These are phyloP conservation scores for Cercospora sp. DNA, from an alignment of 2,329 filamentous ascomycete species.

Conservation along the genomic window DNA sequence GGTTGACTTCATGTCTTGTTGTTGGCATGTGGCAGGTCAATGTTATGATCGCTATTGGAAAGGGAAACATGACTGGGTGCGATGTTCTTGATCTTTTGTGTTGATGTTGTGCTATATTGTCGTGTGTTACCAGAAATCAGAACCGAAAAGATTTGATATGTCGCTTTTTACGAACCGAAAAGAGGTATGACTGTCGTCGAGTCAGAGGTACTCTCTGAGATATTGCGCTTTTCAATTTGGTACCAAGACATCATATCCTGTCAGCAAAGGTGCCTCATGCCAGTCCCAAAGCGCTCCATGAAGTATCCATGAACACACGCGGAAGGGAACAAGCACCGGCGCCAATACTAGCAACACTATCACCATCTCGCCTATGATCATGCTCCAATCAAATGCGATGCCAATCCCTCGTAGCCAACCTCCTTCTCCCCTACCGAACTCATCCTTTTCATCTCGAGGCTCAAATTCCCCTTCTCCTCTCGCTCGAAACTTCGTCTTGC, in stretches of 20 bases:
- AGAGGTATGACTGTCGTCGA: no score
- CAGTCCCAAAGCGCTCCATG: neutral
- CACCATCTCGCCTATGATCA: neutral
- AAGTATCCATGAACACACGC: neutral
- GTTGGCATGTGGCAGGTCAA: neutral
- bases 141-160: no score
- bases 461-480: neutral
- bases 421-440: neutral
- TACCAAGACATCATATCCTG: neutral
- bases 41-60: neutral
- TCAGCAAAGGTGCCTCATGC: neutral
- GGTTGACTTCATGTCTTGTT: neutral
- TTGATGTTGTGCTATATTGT: neutral
- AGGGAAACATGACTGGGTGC: no score
- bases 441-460: neutral
- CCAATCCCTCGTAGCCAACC: neutral
- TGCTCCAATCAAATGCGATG: neutral
- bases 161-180: no score
- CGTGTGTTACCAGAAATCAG: no score
- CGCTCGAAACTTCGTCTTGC: neutral
- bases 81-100: neutral
- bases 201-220: no score
- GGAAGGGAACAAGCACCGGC: neutral
- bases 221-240: neutral
- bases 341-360: neutral